phyloP scores from a whole-genome alignment of 352 stramenopile genomes.

The Phytophthora podocarpi region DNA sequence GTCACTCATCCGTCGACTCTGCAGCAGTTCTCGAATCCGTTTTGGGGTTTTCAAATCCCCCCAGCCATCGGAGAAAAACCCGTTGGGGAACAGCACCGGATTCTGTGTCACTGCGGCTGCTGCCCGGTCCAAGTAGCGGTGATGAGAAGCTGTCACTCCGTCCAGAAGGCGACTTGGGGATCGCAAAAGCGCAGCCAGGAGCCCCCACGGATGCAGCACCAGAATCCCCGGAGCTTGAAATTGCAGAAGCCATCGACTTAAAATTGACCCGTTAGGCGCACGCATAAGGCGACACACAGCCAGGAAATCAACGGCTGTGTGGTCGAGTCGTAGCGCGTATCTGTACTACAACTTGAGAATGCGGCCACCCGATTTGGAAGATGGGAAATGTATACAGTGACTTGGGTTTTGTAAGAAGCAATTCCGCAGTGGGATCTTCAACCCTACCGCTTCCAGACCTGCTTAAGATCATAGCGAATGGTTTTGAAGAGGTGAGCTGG shows the following conservation, averaged over 20 bases:
- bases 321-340: neutral
- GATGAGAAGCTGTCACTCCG: constrained; percentile 60
- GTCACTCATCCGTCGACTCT: constrained; percentile 71
- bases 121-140: constrained; percentile 69
- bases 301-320: neutral
- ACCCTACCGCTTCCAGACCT: too few relatives aligned
- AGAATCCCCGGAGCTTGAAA: constrained; percentile 28
- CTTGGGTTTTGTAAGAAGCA: too few relatives aligned
- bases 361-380: neutral
- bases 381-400: too few relatives aligned
- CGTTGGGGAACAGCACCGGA: constrained; percentile 72
- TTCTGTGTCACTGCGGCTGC: constrained; percentile 79
- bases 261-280: neutral
- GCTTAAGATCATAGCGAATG: too few relatives aligned
- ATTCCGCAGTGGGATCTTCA: too few relatives aligned
- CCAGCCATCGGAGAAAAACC: constrained; percentile 85
- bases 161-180: constrained; percentile 67
- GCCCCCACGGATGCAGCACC: constrained; percentile 61
- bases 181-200: constrained; percentile 59
- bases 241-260: constrained; percentile 26
- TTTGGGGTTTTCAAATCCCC: constrained; percentile 68
- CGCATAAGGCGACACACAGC: constrained; percentile 9
- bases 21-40: constrained; percentile 57
- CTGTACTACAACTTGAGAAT: constrained; percentile 15
- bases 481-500: too few relatives aligned